phyloP scores from a whole-genome alignment of 1,139 yeast species.

The Kluyveromyces marxianus region DNA sequence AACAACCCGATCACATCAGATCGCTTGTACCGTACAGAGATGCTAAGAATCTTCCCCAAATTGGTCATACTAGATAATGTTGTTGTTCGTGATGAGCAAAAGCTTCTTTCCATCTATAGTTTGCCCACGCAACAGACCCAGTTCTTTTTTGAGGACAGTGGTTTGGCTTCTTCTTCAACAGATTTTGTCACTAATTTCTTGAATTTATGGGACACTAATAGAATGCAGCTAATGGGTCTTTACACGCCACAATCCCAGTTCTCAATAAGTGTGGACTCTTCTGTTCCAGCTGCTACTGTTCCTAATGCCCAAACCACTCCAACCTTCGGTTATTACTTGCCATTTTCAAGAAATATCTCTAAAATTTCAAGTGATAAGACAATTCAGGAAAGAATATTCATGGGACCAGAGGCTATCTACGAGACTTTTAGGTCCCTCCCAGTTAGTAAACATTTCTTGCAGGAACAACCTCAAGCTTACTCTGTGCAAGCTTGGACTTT shows the following conservation, averaged over 20 bases:
- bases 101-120: conserved; percentile 43
- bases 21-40: conserved; percentile 49
- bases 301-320: conserved; percentile 35
- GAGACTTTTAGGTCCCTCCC: conserved; percentile 64
- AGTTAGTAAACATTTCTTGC: conserved; percentile 61
- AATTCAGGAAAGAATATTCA: conserved; percentile 50
- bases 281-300: conserved; percentile 38
- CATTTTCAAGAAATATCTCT: conserved; percentile 69
- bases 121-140: conserved; percentile 44
- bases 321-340: conserved; percentile 58
- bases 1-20: conserved; percentile 69
- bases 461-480: conserved; percentile 54
- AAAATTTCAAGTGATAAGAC: conserved; percentile 56
- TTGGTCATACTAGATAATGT: conserved; percentile 74
- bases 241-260: conserved; percentile 84
- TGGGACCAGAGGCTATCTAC: conserved; percentile 63
- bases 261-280: conserved; percentile 53
- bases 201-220: conserved; percentile 73
- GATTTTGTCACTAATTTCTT: conserved; percentile 69
- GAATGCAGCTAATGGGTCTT: conserved; percentile 59
- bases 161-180: conserved; percentile 61
- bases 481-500: conserved; percentile 74
- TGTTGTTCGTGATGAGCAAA: conserved; percentile 63
- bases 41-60: conserved; percentile 69
- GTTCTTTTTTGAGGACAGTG: conserved; percentile 78